Percentiles rank a stretch among this genome's conserved stretches.
These are phyloP conservation scores for Fusarium floridanum DNA, from an alignment of 2,329 filamentous ascomycete species.

Conservation along the genomic window DNA sequence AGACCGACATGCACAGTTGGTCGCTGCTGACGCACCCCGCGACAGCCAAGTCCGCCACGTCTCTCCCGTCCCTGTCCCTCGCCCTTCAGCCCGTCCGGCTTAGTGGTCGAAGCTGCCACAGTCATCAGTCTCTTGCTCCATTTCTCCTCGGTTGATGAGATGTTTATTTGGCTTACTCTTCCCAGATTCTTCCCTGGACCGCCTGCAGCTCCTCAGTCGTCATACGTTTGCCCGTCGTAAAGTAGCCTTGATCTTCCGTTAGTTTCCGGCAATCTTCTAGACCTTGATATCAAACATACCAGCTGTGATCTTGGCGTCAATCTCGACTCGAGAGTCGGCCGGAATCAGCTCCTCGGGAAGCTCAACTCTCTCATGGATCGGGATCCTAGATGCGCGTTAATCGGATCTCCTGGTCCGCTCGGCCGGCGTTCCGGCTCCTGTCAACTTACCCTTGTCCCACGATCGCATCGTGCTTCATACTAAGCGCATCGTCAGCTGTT, in stretches of 20 bases:
- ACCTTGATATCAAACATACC: conserved; percentile 65
- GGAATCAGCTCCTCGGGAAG: conserved; percentile 96
- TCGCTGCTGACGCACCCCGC: conserved; percentile 42
- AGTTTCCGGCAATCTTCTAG: conserved; percentile 27
- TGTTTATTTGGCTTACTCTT: conserved; percentile 68
- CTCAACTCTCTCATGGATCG: conserved; percentile 89
- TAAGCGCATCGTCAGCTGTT: conserved; percentile 54
- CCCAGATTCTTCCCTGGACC: conserved; percentile 92
- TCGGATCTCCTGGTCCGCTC: conserved; percentile 13
- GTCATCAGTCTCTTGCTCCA: conserved; percentile 38
- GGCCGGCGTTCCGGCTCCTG: conserved; percentile 7
- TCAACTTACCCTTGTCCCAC: conserved; percentile 78
- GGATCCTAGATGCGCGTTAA: conserved; percentile 66
- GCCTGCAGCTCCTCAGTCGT: conserved; percentile 86
- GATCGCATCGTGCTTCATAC: conserved; percentile 93
- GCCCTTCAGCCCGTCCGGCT: conserved; percentile 25
- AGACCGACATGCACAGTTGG: conserved; percentile 44
- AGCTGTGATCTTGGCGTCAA: conserved; percentile 97
- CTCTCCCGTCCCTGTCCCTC: conserved; percentile 21
- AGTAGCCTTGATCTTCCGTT: conserved; percentile 65
- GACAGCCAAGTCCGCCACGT: conserved; percentile 22
- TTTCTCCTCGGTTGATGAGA: conserved; percentile 18
- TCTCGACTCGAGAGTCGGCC: conserved; percentile 95
- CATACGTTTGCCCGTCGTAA: conserved; percentile 91
- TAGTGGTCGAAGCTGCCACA: conserved; percentile 58